A percentile compares a stretch with the other conserved stretches of the same genome.
Evolutionary conservation across 257 asterid genomes (phyloP).

Genomic region (Datura wrightii): DNA sequence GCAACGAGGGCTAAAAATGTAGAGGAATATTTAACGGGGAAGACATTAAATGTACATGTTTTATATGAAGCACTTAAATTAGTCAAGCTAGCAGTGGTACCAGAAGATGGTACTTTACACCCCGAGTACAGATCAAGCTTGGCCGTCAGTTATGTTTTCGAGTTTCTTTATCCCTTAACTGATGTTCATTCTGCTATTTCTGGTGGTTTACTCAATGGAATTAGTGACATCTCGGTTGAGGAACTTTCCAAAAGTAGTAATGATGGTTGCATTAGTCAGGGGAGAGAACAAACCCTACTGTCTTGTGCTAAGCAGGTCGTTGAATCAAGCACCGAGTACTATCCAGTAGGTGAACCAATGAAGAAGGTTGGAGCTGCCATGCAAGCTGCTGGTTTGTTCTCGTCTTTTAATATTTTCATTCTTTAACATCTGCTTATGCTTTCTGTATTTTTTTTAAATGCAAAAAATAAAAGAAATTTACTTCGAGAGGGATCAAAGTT

Average conservation of each 20-base stretch:
- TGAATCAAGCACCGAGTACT: slow-evolving; percentile 53
- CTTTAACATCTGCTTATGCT: no score
- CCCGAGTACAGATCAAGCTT: slow-evolving; percentile 62
- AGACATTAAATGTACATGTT: slow-evolving; percentile 42
- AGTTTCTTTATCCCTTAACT: slow-evolving; percentile 52
- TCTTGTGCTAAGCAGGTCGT: slow-evolving; percentile 66
- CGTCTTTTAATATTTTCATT: neutral
- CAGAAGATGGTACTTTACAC: slow-evolving; percentile 62
- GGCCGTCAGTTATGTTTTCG: slow-evolving; percentile 58
- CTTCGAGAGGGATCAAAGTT: no score
- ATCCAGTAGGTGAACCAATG: slow-evolving; percentile 79
- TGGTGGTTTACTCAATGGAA: slow-evolving; percentile 35
- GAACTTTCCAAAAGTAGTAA: slow-evolving; percentile 29
- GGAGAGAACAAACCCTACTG: slow-evolving; percentile 40
- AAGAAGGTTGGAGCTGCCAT: slow-evolving; percentile 61
- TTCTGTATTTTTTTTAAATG: no score
- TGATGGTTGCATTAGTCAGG: slow-evolving; percentile 30
- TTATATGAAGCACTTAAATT: slow-evolving; percentile 52
- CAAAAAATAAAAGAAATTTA: no score
- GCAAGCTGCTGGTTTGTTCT: slow-evolving; percentile 68
- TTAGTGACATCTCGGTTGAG: slow-evolving; percentile 30
- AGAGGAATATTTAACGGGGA: slow-evolving; percentile 58
- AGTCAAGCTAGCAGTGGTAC: slow-evolving; percentile 56
- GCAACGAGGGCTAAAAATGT: slow-evolving; percentile 57
- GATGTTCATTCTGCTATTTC: slow-evolving; percentile 30